Base-by-base conservation (phyloP, 31 red algal species). In the Odonthalia washingtoniensis region DNA sequence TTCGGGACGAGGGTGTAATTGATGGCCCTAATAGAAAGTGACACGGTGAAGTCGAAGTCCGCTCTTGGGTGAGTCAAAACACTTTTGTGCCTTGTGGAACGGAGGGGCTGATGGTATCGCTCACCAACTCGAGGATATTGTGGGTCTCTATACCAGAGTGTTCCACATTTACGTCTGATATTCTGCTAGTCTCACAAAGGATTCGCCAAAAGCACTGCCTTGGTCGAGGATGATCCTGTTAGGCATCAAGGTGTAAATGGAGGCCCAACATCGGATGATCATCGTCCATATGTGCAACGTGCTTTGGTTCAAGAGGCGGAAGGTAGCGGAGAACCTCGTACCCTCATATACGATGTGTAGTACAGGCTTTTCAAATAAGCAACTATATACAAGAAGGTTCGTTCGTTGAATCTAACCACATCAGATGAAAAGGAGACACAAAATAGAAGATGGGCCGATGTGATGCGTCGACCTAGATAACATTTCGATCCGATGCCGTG, bases 391-490 rank as follows among this genome's bases (percentile, higher is more conserved):
- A n/a, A n/a, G n/a, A n/a, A n/a, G n/a, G n/a, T n/a, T n/a, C n/a
- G n/a, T n/a, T n/a, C n/a, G n/a, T n/a, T n/a, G n/a, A n/a, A n/a
- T n/a, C n/a, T n/a, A n/a, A n/a, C n/a, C n/a, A n/a, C n/a, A n/a
- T n/a, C n/a, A n/a, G n/a, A n/a, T n/a, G n/a, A n/a, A n/a, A n/a
- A n/a, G n/a, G 66, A 18, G 9, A 12, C 85, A 3, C 33, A 18
- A 46, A 88, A 69, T 46, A 18, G 37, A 3, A 32, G 42, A 2
- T 61, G 61, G 26, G 81, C 65, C 42, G 64, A 68, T 34, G 78
- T 49, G 4, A 88, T 88, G 31, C 85, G 36, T 72, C 80, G 74
- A 46, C 73, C 78, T 24, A 52, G 57, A 70, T 88, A 49, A 41
- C 73, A 88, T 14, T n/a, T 2, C 61, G 49, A 70, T 57, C 33